Evolutionary conservation across 257 asterid species (phyloP), one percentile per base, ranked within the genome.

Genomic region (Vinca minor): DNA sequence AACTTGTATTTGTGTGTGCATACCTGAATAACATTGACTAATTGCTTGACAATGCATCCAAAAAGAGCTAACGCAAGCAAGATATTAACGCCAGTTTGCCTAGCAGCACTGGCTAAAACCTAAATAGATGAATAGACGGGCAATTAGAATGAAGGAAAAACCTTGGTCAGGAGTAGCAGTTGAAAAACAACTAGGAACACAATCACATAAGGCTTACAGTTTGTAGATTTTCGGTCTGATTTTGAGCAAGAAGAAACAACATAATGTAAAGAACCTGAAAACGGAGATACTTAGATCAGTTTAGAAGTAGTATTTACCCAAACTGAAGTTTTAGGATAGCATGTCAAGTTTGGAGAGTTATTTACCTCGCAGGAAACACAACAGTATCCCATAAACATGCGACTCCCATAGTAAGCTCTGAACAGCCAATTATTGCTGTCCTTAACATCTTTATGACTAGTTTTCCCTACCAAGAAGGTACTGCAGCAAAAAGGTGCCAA

Each of bases 351-450:
- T 39, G 47, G 73, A 53, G 62, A 63, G 53, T 69, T 41, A 72
- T 50, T 78, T 74, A 90, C 97, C 95, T 93, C 99, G 67, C 99
- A 93, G 46, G 96, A 88, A 57, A 84, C 87, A 69, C 99, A 93
- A 73, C 99, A 93, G 68, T 84, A 89, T 62, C 87, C 82, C 99
- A 93, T 87, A 65, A 93, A 89, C 68, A 80, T 83, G 41, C 95
- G 80, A 71, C 82, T 93, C 54, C 96, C 84, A 57, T 93, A 93
- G 59, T 92, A 92, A 56, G 84, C 87, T 82, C 73, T 83, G 86
- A 89, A 92, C 32, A 92, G 84, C 96, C 96, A 88, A 81, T 78
- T 91, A 74, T 80, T 86, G 85, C 96, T 86, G 70, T 88, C 94
- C 69, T 85, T 85, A 52, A 93, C 97, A 70, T 93, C 99, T 76